Conservation (phyloP, 164 flowering plant species). For the Warburgia ugandensis region DNA sequence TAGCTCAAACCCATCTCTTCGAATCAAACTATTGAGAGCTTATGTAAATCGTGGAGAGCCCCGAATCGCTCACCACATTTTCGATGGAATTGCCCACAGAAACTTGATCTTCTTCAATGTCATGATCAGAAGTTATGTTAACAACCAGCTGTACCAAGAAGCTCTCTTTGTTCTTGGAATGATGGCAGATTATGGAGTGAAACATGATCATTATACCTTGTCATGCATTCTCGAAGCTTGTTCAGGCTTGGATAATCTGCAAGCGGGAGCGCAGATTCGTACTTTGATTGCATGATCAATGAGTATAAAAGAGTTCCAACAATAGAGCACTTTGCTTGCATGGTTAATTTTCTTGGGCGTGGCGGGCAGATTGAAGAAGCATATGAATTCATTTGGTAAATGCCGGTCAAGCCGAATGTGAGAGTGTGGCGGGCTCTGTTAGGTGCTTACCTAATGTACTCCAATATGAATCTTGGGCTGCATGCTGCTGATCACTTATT, state of each 20-base stretch:
- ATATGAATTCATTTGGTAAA: slow-evolving; percentile 10
- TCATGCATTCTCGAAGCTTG: slow-evolving; percentile 16
- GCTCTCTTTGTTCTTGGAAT: slow-evolving; percentile 3
- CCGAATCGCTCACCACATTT: slow-evolving; percentile 2
- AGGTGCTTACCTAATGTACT: slow-evolving; percentile 15
- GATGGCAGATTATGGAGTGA: slow-evolving; percentile 3
- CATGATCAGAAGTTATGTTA: slow-evolving; percentile 16
- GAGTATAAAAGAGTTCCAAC: slow-evolving; percentile 12
- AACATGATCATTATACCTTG: slow-evolving; percentile 13
- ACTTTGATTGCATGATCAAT: slow-evolving; percentile 6
- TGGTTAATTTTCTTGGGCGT: slow-evolving; percentile 16
- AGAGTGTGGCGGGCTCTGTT: slow-evolving; percentile 20
- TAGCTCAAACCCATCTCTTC: slow-evolving; percentile 3
- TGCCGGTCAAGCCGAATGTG: slow-evolving; percentile 15
- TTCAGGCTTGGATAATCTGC: slow-evolving; percentile 9
- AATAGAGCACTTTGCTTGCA: slow-evolving; percentile 16
- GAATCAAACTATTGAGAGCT: slow-evolving; percentile 12
- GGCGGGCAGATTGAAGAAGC: slow-evolving; percentile 14
- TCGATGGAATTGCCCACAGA: slow-evolving; percentile 6
- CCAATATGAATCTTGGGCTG: slow-evolving; percentile 10
- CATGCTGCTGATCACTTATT: slow-evolving; percentile 17
- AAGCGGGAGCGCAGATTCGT: slow-evolving; percentile 10
- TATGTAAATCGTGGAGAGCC: slow-evolving; percentile 8
- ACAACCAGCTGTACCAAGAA: slow-evolving; percentile 8
- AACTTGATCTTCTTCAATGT: slow-evolving; percentile 11